Percentiles rank a stretch among this genome's conserved stretches.
These are phyloP conservation scores for Strobilomyces dryophilus DNA, from an alignment of 768 basidiomycete genomes.

Conservation along the genomic window DNA sequence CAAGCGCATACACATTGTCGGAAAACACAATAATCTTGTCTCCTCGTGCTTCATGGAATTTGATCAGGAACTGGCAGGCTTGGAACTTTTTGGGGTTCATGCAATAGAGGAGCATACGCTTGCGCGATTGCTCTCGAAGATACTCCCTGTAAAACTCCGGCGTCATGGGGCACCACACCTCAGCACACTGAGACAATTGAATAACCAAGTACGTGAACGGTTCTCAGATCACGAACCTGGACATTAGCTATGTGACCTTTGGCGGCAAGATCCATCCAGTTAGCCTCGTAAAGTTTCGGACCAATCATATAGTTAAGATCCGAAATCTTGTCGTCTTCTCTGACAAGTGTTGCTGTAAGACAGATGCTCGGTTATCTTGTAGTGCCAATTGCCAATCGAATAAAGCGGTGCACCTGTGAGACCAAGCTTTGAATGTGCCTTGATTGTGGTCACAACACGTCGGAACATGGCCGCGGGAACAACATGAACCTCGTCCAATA, in stretches of 20 bases:
- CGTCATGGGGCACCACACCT: conserved; percentile 99
- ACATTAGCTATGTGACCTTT: conserved; percentile 99
- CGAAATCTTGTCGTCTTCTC: conserved; percentile 98
- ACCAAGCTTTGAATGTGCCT: conserved; percentile 97
- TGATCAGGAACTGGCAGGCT: conserved; percentile 97
- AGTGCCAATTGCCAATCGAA: neutral
- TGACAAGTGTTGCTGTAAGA: conserved; percentile 83
- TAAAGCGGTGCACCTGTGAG: conserved; percentile 66
- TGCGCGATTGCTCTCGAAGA: conserved; percentile 85
- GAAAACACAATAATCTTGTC: conserved; percentile 99
- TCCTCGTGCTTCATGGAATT: conserved; percentile 95
- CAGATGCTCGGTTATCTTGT: conserved; percentile 1
- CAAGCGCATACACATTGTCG: conserved; percentile 94
- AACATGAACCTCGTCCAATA: conserved; percentile 98
- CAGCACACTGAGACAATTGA: conserved; percentile 70
- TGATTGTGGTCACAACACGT: conserved; percentile 95
- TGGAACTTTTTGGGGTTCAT: conserved; percentile 99
- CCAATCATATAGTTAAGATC: conserved; percentile 99
- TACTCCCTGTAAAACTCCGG: conserved; percentile 99
- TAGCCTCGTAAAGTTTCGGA: conserved; percentile 98
- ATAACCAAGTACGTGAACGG: neutral
- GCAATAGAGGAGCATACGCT: conserved; percentile 94
- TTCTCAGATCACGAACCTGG: conserved; percentile 57
- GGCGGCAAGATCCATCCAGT: conserved; percentile 99
- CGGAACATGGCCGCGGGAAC: conserved; percentile 99